A percentile compares a stretch with the other conserved stretches of the same genome.
Conservation (phyloP, 257 asterid species). For the Perilla frutescens region DNA sequence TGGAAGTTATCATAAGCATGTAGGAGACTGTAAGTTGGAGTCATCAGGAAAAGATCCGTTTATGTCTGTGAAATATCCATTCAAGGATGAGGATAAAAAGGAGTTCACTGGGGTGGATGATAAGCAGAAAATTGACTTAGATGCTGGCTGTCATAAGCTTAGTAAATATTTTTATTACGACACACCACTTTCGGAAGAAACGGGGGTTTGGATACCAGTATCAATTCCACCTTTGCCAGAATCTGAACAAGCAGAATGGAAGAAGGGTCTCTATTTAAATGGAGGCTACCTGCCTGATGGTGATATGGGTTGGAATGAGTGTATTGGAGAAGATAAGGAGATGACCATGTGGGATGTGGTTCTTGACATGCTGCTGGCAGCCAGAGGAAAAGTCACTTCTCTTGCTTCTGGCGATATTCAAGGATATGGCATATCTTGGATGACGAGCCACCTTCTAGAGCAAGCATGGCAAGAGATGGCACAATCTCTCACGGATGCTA, state of each 20-base stretch:
- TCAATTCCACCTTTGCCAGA: conserved; percentile 76
- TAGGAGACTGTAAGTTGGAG: conserved; percentile 22
- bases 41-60: conserved; percentile 17
- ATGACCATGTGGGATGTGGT: conserved; percentile 87
- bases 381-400: conserved; percentile 63
- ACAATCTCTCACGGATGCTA: conserved; percentile 68
- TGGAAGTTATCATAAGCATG: conserved; percentile 22
- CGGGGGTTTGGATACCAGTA: conserved; percentile 79
- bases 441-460: conserved; percentile 60
- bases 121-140: conserved; percentile 24
- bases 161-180: conserved; percentile 60
- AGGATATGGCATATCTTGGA: conserved; percentile 54
- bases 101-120: conserved; percentile 23
- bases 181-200: conserved; percentile 66
- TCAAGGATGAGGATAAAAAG: conserved; percentile 22
- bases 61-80: conserved; percentile 3
- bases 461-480: conserved; percentile 86
- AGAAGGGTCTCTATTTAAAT: conserved; percentile 53
- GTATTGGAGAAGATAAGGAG: conserved; percentile 63
- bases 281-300: conserved; percentile 61
- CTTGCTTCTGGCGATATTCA: conserved; percentile 61
- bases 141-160: conserved; percentile 37
- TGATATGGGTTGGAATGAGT: conserved; percentile 59
- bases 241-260: conserved; percentile 67
- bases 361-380: conserved; percentile 68